Percentiles rank a stretch among this genome's conserved stretches.
Conservation (phyloP, 495 filamentous ascomycete genomes). For the Astrothelium macrocarpum region DNA sequence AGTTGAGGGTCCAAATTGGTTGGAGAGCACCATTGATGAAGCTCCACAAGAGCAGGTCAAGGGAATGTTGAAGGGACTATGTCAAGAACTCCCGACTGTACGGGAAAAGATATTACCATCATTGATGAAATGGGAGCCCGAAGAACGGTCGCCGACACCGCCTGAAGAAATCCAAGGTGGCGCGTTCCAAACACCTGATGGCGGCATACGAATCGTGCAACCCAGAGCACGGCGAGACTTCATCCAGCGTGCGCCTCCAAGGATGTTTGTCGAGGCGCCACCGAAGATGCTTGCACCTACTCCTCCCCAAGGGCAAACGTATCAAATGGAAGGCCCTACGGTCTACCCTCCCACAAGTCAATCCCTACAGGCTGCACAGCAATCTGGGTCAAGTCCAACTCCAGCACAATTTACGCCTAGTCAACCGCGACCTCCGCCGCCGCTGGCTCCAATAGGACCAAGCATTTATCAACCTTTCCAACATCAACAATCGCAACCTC, state of each 20-base stretch:
- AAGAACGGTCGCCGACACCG: constrained; percentile 2
- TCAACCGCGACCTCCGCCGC: background rate
- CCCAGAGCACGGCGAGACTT: background rate
- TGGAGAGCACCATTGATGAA: background rate
- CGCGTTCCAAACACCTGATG: background rate
- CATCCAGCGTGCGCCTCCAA: background rate
- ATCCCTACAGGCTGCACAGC: background rate
- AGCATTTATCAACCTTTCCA: background rate
- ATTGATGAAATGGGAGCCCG: constrained; percentile 2
- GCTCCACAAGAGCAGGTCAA: background rate
- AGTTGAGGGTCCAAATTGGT: background rate
- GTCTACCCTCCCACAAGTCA: background rate
- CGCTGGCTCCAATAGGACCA: background rate
- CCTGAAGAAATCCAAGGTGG: background rate
- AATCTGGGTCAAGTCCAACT: background rate
- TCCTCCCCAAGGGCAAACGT: background rate
- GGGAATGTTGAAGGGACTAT: background rate
- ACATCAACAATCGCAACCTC: background rate
- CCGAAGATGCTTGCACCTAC: background rate
- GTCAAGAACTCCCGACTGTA: background rate
- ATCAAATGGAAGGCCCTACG: background rate
- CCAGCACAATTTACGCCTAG: background rate
- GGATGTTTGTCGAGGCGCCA: background rate
- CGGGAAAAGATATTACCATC: background rate
- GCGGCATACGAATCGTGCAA: background rate